phyloP scores from a whole-genome alignment of 352 stramenopile species.

The Phytophthora litchii region DNA sequence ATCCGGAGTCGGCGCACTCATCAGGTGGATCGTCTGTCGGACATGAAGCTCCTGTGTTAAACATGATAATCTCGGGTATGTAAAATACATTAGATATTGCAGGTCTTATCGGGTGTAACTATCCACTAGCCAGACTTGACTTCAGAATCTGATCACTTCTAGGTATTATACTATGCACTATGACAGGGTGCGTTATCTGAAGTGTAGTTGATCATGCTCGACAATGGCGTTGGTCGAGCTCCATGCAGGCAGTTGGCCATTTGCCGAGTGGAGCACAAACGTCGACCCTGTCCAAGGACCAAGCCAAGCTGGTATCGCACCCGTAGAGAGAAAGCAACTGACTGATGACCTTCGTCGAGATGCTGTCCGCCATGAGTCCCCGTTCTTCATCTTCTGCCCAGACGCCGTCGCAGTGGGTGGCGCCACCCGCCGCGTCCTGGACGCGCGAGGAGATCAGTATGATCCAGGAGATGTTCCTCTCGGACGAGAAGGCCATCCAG shows the following conservation, averaged over 20 bases:
- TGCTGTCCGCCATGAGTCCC: slow-evolving; percentile 23
- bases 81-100: background rate
- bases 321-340: slow-evolving; percentile 2
- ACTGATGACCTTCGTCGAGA: slow-evolving; percentile 35
- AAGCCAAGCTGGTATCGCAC: slow-evolving; percentile 14
- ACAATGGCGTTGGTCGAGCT: slow-evolving; percentile 1
- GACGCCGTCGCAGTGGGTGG: slow-evolving; percentile 26
- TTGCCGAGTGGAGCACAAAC: slow-evolving; percentile 35
- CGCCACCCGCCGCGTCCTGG: slow-evolving; percentile 36
- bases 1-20: slow-evolving; percentile 39
- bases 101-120: background rate
- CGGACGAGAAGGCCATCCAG: slow-evolving; percentile 47
- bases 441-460: slow-evolving; percentile 62
- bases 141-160: background rate
- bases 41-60: slow-evolving; percentile 1
- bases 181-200: slow-evolving; percentile 3
- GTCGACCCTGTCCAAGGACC: slow-evolving; percentile 12
- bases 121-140: too few relatives aligned
- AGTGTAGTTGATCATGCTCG: slow-evolving; percentile 9
- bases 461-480: slow-evolving; percentile 62
- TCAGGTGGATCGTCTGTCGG: slow-evolving; percentile 21
- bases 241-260: slow-evolving; percentile 28
- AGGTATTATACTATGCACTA: background rate
- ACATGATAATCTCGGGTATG: background rate
- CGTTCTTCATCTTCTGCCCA: background rate